phyloP scores from a whole-genome alignment of 2,329 filamentous ascomycete genomes.

The Stromatinia cepivora region DNA sequence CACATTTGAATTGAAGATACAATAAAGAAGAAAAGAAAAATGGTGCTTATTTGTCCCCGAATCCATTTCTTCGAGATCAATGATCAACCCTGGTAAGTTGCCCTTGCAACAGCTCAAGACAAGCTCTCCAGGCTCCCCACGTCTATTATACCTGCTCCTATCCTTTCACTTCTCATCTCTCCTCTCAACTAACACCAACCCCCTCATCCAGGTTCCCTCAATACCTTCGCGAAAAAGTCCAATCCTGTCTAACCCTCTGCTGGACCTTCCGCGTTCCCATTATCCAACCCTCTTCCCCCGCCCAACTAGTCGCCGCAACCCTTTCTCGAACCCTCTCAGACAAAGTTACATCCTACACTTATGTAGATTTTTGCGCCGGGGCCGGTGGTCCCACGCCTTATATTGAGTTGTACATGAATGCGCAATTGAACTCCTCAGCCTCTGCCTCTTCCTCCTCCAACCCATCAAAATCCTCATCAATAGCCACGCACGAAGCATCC shows the following conservation, averaged over 20 bases:
- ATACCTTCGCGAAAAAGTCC: slow-evolving; percentile 63
- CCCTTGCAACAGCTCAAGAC: slow-evolving; percentile 20
- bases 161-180: background rate
- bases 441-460: slow-evolving; percentile 34
- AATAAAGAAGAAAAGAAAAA: slow-evolving; percentile 31
- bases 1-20: background rate
- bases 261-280: slow-evolving; percentile 62
- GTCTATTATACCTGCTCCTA: background rate
- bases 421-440: slow-evolving; percentile 37
- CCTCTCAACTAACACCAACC: background rate
- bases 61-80: slow-evolving; percentile 68
- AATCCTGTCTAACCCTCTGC: slow-evolving; percentile 62
- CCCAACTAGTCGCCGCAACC: slow-evolving; percentile 58
- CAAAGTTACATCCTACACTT: slow-evolving; percentile 55
- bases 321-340: slow-evolving; percentile 53
- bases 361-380: slow-evolving; percentile 76
- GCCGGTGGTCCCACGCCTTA: slow-evolving; percentile 68
- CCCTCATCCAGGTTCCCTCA: slow-evolving; percentile 58
- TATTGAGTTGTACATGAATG: slow-evolving; percentile 62
- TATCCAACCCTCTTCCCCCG: slow-evolving; percentile 58
- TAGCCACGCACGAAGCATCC: background rate
- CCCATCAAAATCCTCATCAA: slow-evolving; percentile 1
- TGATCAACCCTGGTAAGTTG: slow-evolving; percentile 61
- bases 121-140: background rate
- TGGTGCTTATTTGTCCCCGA: slow-evolving; percentile 55